Percentiles rank a stretch among this genome's conserved stretches.
Evolutionary conservation across 129 eudicot genomes (phyloP).

Genomic region (Flaveria linearis): DNA sequence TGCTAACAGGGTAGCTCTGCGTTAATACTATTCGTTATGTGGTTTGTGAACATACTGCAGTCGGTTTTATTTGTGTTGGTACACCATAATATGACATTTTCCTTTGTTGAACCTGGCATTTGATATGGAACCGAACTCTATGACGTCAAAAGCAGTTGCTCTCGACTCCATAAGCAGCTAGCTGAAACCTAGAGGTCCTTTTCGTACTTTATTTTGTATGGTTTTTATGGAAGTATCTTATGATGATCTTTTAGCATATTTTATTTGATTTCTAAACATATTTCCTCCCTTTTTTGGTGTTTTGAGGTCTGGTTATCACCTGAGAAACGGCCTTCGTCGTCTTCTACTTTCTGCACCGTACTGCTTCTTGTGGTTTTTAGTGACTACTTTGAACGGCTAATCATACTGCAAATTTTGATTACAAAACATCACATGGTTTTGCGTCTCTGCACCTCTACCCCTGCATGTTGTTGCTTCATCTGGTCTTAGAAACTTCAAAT

Average conservation of each 20-base stretch:
- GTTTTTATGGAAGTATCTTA: not conserved
- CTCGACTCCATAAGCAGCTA: constrained; percentile 32
- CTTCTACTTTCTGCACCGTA: constrained; percentile 44
- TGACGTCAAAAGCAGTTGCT: constrained; percentile 31
- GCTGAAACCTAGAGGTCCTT: constrained; percentile 41
- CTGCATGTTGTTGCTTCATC: constrained; percentile 35
- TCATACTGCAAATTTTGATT: constrained; percentile 28
- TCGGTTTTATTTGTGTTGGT: constrained; percentile 26
- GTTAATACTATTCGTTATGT: constrained; percentile 18
- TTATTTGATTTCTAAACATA: constrained; percentile 37
- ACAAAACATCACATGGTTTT: constrained; percentile 6
- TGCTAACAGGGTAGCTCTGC: constrained; percentile 23
- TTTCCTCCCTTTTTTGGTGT: constrained; percentile 35
- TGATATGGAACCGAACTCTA: constrained; percentile 30
- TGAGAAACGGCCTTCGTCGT: constrained; percentile 44
- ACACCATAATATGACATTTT: constrained; percentile 32
- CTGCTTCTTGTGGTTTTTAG: constrained; percentile 19
- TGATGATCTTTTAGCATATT: not conserved
- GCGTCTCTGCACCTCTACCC: constrained; percentile 37
- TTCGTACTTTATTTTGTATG: constrained; percentile 30
- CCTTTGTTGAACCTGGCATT: constrained; percentile 48
- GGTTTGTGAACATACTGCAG: constrained; percentile 21
- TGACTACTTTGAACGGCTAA: constrained; percentile 21
- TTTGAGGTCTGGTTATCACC: constrained; percentile 52
- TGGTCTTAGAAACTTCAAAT: constrained; percentile 16